Evolutionary conservation across 2,329 filamentous ascomycete genomes (phyloP), one percentile per base, ranked within the genome.

Genomic region (Didymella arachidicola): DNA sequence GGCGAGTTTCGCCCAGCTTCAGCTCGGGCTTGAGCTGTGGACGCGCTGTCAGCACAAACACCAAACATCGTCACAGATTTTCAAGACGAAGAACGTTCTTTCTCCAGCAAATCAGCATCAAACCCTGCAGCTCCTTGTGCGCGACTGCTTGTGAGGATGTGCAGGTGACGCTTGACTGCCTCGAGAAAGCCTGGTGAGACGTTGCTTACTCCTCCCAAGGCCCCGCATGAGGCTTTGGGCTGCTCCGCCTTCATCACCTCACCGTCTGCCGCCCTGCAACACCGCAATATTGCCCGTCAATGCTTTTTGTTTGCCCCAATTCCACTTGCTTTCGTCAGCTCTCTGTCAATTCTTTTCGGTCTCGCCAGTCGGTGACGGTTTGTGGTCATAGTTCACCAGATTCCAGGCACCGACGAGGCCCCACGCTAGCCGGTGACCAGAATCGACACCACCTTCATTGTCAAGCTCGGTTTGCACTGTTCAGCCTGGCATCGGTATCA

Each of bases 371-470:
- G 56, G 50, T 46, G 50, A 59, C 32, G 27, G 27, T 41, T 19
- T 2, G 12, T 18, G 30, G 10, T 49, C 50, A 25, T n/a, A 42
- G 19, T 54, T 51, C 41, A 59, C 39, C 50, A 32, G 50, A 16
- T 32, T 36, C 41, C 50, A 59, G 56, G 56, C 56, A 59, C 32
- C 56, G 29, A 27, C 39, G 22, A 38, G 30, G 45, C 38, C 56
- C 56, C 56, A 54, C 56, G 46, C 56, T 50, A 54, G 46, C 41
- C 56, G 41, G 56, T 51, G 39, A 42, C 34, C 34, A 29, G 30
- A 38, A 6, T 41, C 19, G 50, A 50, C 56, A 51, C 56, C 56
- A 51, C 56, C 56, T 54, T 59, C 50, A 47, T 50, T 38, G 16
- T 59, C 56, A 54, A 47, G 26, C 8, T 41, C 44, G 30, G 10